Evolutionary conservation across 2,329 filamentous ascomycete species (phyloP).

Genomic region (Trichoderma simmonsii): DNA sequence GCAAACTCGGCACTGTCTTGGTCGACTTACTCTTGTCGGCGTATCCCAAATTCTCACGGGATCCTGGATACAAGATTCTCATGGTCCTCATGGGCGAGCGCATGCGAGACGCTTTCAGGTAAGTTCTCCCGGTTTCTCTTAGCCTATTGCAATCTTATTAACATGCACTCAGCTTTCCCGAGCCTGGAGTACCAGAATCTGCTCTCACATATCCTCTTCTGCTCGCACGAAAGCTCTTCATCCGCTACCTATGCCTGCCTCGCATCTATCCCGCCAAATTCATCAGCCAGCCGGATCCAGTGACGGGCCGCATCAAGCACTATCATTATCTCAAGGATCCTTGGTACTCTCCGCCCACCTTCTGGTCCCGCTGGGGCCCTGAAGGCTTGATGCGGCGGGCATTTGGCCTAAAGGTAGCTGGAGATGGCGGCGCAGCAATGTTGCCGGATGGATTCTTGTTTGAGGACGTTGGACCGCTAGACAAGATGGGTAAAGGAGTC

Average conservation of each 20-base stretch:
- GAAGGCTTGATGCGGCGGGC: conserved; percentile 46
- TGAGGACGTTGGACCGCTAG: conserved; percentile 60
- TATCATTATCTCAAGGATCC: conserved; percentile 58
- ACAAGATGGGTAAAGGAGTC: conserved; percentile 50
- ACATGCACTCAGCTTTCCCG: conserved; percentile 36
- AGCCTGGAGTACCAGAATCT: conserved; percentile 38
- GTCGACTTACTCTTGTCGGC: conserved; percentile 58
- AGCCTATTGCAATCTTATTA: neutral
- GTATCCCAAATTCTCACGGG: conserved; percentile 45
- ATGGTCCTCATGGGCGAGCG: conserved; percentile 62
- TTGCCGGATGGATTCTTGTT: conserved; percentile 52
- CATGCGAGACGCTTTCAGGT: conserved; percentile 64
- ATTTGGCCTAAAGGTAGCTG: conserved; percentile 46
- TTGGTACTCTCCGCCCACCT: conserved; percentile 59
- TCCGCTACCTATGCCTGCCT: conserved; percentile 60
- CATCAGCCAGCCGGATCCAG: conserved; percentile 48
- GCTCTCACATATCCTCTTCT: conserved; percentile 48
- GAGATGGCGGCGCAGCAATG: conserved; percentile 37
- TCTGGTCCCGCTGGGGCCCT: conserved; percentile 62
- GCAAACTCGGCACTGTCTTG: conserved; percentile 55
- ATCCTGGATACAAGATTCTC: conserved; percentile 49
- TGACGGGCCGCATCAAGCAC: conserved; percentile 50
- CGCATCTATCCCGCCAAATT: conserved; percentile 43
- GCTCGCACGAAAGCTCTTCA: conserved; percentile 48
- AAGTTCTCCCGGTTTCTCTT: conserved; percentile 26